Base-by-base conservation (phyloP, 495 filamentous ascomycete species). In the Aspergillus nidulans region DNA sequence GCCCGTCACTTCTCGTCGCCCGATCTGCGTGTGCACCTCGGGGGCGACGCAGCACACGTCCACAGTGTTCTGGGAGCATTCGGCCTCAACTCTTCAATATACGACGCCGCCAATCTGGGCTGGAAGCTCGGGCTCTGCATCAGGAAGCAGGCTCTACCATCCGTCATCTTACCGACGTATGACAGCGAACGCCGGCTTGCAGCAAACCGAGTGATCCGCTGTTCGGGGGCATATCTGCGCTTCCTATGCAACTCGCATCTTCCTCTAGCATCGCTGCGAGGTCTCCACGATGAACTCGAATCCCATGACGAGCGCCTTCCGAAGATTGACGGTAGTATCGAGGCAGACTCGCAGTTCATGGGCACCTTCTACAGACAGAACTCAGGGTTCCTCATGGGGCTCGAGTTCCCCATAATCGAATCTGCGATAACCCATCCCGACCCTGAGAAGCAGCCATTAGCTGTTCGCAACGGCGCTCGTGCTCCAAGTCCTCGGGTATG, bases 71-170 rank as follows among this genome's bases (percentile, higher is more conserved):
- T 49, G 1, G 46, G 46, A 8, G 46, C 26, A 6, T 49, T 49
- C 30, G 46, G 46, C 46, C 32, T 49, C 46, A 49, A 49, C 46
- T 49, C 46, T 16, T 49, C 46, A 5, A 9, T 49, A 12, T 49
- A 49, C 46, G 46, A 49, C 28, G 46, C 46, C 26, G n/a, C 46
- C 4, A 49, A 49, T 24, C 46, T 49, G 1, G 46, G 46, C 28
- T 49, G 46, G 46, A 49, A 49, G 20, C 46, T 49, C 2, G 46
- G 46, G 1, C 25, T 38, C 30, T 49, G 46, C 19, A 36, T 49
- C 28, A 1, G 12, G 3, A 36, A 49, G 8, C 16, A 38, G 10
- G 46, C 46, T 1, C 23, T 5, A 15, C 46, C 46, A 18, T 36
- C 46, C 6, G 15, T 36, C 18, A 6, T 49, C 15, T 30, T 49